Evolutionary conservation across 1,284 basidiomycete genomes (phyloP), one percentile per base, ranked within the genome.

Genomic region (Moesziomyces globuligerus): DNA sequence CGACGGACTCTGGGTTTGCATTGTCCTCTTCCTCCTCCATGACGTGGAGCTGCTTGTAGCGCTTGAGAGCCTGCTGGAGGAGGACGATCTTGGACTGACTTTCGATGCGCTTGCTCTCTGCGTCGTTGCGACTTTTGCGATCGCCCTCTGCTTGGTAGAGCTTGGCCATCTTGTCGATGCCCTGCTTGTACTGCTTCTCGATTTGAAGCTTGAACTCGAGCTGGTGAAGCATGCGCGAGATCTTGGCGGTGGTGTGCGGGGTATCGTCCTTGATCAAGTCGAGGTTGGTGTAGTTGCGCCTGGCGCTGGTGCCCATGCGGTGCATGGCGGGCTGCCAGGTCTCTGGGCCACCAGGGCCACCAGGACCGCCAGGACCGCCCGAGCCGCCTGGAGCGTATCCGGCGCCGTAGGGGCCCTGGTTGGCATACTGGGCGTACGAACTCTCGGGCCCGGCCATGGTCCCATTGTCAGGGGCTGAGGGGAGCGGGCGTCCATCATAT

Each of bases 121-220:
- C 94, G 81, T 98, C 95, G 28, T 76, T 78, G 47, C 72, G 75
- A 44, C 72, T 78, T 49, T 81, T 81, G 86, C 95, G 94, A 85
- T 98, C 95, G 46, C 94, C 94, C 78, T 98, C 95, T 9, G 91
- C 91, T 78, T 93, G 89, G 83, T 95, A 96, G 41, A 95, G 66
- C 56, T 74, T 78, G 46, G 91, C 92, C 94, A 99, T 99, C 86
- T 98, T 98, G 84, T 98, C 95, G 77, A 98, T 97, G 44, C 96
- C 96, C 80, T 90, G 88, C 86, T 96, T 96, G 87, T 98, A 98
- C 85, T 98, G 94, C 85, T 91, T 89, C 84, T 99, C 96, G 74
- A 98, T 92, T 84, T 95, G 93, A 49, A 98, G 90, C 85, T 98
- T 98, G 88, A 97, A 98, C 84, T 98, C 94, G 73, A 99, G 90